Percentiles rank a stretch among this genome's conserved stretches.
These are phyloP conservation scores for Medicago arabica DNA, from an alignment of 306 rosid genomes.

Conservation along the genomic window DNA sequence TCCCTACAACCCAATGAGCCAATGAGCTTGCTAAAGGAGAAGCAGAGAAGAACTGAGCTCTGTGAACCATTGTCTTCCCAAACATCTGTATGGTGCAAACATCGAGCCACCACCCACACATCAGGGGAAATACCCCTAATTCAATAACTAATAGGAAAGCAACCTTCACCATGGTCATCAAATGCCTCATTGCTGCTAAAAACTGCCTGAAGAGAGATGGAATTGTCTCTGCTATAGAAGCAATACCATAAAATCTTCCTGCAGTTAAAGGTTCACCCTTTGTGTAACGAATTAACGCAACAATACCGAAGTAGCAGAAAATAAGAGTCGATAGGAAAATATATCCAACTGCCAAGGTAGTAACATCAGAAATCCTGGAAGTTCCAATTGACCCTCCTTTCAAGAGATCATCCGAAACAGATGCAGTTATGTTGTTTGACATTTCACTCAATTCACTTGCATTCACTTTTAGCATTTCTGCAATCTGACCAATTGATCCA, in stretches of 20 bases:
- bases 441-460: slow-evolving; percentile 70
- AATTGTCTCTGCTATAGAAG: slow-evolving; percentile 89
- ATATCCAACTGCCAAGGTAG: slow-evolving; percentile 96
- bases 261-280: slow-evolving; percentile 89
- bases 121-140: slow-evolving; percentile 97
- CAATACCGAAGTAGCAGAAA: slow-evolving; percentile 79
- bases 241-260: slow-evolving; percentile 90
- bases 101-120: slow-evolving; percentile 99
- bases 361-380: slow-evolving; percentile 90
- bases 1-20: slow-evolving; percentile 99
- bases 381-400: slow-evolving; percentile 70
- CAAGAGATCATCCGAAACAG: slow-evolving; percentile 70
- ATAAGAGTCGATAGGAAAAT: slow-evolving; percentile 73
- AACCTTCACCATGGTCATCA: slow-evolving; percentile 99
- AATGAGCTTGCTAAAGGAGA: slow-evolving; percentile 96
- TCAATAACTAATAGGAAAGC: slow-evolving; percentile 98
- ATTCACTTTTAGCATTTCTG: slow-evolving; percentile 75
- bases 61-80: slow-evolving; percentile 94
- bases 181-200: slow-evolving; percentile 96
- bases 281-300: slow-evolving; percentile 85
- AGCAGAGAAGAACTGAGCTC: slow-evolving; percentile 92
- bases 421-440: slow-evolving; percentile 64
- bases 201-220: slow-evolving; percentile 98
- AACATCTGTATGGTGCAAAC: slow-evolving; percentile 97
- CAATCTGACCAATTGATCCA: slow-evolving; percentile 76